These are phyloP conservation scores for Beta lomatogona DNA, from an alignment of 179 eudicot genomes.

Conservation along the genomic window DNA sequence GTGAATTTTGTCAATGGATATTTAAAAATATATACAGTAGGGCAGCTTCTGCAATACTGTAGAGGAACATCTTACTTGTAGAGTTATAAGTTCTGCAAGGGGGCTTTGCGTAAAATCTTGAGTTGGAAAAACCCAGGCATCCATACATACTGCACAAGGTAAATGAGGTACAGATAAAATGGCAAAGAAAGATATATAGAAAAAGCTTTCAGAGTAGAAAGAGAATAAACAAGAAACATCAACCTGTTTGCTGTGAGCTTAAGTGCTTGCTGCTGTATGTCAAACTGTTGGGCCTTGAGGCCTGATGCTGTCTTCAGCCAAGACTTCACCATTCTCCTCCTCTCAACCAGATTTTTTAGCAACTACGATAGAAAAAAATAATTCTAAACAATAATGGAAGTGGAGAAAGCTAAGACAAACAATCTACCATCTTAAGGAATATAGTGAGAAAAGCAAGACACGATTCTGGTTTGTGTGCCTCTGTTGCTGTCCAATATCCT, in stretches of 20 bases:
- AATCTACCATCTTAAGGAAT: not conserved
- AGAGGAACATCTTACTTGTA: slow-evolving; percentile 49
- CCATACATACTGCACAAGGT: slow-evolving; percentile 87
- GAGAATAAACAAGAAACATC: slow-evolving; percentile 16
- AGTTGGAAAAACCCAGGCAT: slow-evolving; percentile 92
- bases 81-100: slow-evolving; percentile 88
- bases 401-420: not conserved
- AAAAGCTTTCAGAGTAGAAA: slow-evolving; percentile 1
- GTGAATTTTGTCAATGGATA: slow-evolving; percentile 6
- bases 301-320: slow-evolving; percentile 80
- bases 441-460: not conserved
- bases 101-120: slow-evolving; percentile 96
- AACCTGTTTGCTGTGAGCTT: slow-evolving; percentile 99
- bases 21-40: slow-evolving; percentile 19
- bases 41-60: not conserved
- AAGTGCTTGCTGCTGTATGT: slow-evolving; percentile 96
- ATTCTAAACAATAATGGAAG: slow-evolving; percentile 9
- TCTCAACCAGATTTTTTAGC: slow-evolving; percentile 83
- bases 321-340: slow-evolving; percentile 75
- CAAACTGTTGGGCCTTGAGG: slow-evolving; percentile 76
- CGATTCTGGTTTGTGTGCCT: not conserved
- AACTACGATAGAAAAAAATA: slow-evolving; percentile 40
- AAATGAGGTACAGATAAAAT: slow-evolving; percentile 9
- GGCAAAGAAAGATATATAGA: not conserved
- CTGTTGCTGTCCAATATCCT: not conserved